Percentiles rank a stretch among this genome's conserved stretches.
These are phyloP conservation scores for Blastobotrys apis DNA, from an alignment of 1,139 yeast genomes.

Conservation along the genomic window DNA sequence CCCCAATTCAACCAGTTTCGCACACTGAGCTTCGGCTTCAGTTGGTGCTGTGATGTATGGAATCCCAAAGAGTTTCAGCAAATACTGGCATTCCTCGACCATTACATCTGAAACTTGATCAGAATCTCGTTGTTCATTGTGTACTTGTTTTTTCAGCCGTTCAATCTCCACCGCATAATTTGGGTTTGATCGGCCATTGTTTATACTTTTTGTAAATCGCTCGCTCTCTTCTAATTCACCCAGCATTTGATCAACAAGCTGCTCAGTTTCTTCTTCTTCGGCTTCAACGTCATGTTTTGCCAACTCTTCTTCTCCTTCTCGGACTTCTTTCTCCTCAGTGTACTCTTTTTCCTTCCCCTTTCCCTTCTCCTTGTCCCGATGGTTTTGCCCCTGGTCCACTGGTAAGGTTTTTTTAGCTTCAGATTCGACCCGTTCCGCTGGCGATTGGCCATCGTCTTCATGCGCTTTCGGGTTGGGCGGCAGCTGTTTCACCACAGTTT, in stretches of 20 bases:
- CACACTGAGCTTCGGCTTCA: constrained; percentile 99
- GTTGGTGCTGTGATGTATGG: constrained; percentile 94
- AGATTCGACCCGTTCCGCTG: background rate
- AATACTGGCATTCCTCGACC: constrained; percentile 87
- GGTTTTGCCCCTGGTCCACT: background rate
- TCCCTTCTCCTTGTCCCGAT: constrained; percentile 10
- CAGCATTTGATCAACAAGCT: constrained; percentile 54
- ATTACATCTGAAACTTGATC: constrained; percentile 86
- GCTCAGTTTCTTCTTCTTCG: constrained; percentile 73
- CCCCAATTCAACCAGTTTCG: constrained; percentile 57
- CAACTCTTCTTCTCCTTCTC: constrained; percentile 19
- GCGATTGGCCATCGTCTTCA: too few species aligned
- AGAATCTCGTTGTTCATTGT: constrained; percentile 74
- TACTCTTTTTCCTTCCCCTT: constrained; percentile 1
- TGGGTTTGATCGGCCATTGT: constrained; percentile 18
- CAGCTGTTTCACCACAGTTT: too few species aligned
- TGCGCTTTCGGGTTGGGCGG: too few species aligned
- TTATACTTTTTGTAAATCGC: constrained; percentile 50
- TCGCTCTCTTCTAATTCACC: constrained; percentile 72
- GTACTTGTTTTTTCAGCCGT: constrained; percentile 48
- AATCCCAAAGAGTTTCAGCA: constrained; percentile 80
- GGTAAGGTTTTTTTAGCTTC: background rate
- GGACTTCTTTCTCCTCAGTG: constrained; percentile 15
- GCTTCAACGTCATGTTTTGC: constrained; percentile 40
- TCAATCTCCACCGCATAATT: constrained; percentile 54